These are phyloP conservation scores for Carpinus viminea DNA, from an alignment of 306 rosid genomes.

Conservation along the genomic window DNA sequence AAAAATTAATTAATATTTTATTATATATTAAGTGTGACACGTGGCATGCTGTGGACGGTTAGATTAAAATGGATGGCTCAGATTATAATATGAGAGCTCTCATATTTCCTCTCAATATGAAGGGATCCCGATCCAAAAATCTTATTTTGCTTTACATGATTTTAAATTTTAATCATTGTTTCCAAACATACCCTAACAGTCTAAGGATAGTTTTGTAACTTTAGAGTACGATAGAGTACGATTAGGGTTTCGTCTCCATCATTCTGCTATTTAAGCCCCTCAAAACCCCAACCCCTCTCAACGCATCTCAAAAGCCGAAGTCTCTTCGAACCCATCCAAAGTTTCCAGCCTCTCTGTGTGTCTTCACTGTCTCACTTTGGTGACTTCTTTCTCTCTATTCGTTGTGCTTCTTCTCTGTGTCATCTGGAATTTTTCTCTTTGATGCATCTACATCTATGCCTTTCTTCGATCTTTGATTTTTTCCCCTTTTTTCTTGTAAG, in stretches of 20 bases:
- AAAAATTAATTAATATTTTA: no score
- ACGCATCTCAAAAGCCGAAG: not conserved
- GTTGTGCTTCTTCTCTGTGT: slow-evolving; percentile 38
- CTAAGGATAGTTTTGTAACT: not conserved
- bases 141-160: no score
- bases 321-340: not conserved
- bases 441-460: not conserved
- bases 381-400: not conserved
- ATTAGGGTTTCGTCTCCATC: slow-evolving; percentile 29
- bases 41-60: no score
- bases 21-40: no score
- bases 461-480: slow-evolving; percentile 40
- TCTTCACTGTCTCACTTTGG: no score
- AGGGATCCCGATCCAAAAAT: no score
- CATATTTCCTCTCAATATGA: no score
- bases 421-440: slow-evolving; percentile 34
- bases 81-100: no score
- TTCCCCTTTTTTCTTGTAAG: no score
- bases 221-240: not conserved
- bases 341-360: not conserved
- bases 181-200: no score
- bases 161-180: no score
- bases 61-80: no score
- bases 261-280: slow-evolving; percentile 36
- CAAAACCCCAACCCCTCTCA: rapidly evolving